Evolutionary conservation across 2,329 filamentous ascomycete species (phyloP), one percentile per base, ranked within the genome.

Genomic region (Sporothrix euskadiensis): DNA sequence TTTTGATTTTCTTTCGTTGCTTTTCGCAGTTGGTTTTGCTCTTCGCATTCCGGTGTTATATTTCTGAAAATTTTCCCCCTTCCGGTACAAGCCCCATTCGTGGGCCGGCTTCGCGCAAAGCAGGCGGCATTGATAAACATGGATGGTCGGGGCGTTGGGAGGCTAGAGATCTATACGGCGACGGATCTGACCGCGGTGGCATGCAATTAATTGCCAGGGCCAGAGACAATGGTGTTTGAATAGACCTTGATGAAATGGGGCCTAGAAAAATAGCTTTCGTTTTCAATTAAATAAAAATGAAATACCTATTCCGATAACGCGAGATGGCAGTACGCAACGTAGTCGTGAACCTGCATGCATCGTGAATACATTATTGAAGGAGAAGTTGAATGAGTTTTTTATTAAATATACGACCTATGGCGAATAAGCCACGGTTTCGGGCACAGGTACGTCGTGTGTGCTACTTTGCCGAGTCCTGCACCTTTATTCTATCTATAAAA

Each of bases 91-190:
- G 32, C 32, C 35, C 35, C 22, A 5, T 30, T 26, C 10, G 39
- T 39, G 35, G 54, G 14, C 22, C 54, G 41, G 39, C 39, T 47
- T 59, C 22, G 32, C 39, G 30, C 54, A 71, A 70, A 54, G 54
- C 54, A 61, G 22, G 22, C 16, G 16, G 39, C 69, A 71, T 49
- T 26, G 14, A 30, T 35, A 57, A 59, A 66, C 9, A 26, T 47
- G 41, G 69, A 70, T 14, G 52, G 69, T 47, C 22, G 52, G 49
- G 69, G 69, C 54, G 69, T 71, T 71, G 39, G 57, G 39, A 47
- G 54, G 35, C 35, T 56, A 69, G 44, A 32, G 26, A 6, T 71
- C 35, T 32, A n/a, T 7, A 32, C 7, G 61, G 41, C 39, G 39
- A 47, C 35, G 57, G 19, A 19, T 39, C 12, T 41, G 30, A 5